These are phyloP conservation scores for Cryptosporidium parvum DNA, from an alignment of 169 alveolate genomes.

Conservation along the genomic window DNA sequence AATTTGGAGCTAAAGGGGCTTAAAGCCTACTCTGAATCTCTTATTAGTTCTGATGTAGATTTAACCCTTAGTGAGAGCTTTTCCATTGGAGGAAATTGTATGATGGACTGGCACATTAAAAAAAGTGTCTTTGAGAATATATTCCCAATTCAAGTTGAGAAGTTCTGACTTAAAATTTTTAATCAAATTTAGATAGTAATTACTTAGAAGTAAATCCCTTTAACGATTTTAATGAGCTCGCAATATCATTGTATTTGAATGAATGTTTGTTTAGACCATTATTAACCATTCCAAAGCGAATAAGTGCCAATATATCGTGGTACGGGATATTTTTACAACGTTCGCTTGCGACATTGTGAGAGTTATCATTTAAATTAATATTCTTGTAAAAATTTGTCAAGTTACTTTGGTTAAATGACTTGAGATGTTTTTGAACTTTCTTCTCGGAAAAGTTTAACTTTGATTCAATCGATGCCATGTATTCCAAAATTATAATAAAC, in stretches of 20 bases:
- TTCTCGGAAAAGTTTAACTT: constrained; percentile 4
- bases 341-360: not conserved
- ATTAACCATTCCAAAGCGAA: constrained; percentile 50
- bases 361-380: not conserved
- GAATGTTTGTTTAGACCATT: constrained; percentile 26
- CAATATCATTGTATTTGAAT: constrained; percentile 25
- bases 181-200: not conserved
- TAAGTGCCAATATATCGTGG: constrained; percentile 5
- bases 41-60: not conserved
- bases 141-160: constrained; percentile 22
- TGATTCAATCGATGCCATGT: constrained; percentile 34
- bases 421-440: constrained; percentile 25
- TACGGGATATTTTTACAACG: not conserved
- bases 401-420: constrained; percentile 5
- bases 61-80: not conserved
- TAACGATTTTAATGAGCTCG: not conserved
- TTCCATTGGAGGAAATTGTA: not conserved
- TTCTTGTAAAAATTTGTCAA: constrained; percentile 47
- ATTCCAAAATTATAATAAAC: constrained; percentile 32
- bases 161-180: not conserved
- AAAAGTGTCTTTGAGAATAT: constrained; percentile 16
- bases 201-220: not conserved
- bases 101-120: constrained; percentile 23
- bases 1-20: constrained; percentile 53
- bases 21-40: constrained; percentile 4